These are phyloP conservation scores for Teratosphaeria epicoccoides DNA, from an alignment of 2,329 filamentous ascomycete species.

Conservation along the genomic window DNA sequence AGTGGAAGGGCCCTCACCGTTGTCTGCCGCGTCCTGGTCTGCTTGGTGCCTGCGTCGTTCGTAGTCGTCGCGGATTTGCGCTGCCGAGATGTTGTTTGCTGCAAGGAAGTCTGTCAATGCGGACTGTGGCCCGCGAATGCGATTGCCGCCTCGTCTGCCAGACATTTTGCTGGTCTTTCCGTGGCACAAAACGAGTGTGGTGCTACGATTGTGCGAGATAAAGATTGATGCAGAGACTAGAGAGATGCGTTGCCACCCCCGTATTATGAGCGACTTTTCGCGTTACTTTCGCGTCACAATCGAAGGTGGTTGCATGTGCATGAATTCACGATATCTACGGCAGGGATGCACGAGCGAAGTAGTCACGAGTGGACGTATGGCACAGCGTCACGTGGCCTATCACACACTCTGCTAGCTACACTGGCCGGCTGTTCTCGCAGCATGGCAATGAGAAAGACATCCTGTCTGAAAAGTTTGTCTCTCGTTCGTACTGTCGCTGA, in stretches of 20 bases:
- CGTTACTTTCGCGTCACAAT: background rate
- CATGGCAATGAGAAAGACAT: too few relatives aligned
- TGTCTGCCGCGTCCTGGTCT: constrained; percentile 29
- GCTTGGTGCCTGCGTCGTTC: constrained; percentile 43
- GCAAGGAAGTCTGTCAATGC: constrained; percentile 59
- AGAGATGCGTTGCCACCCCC: background rate
- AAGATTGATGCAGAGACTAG: background rate
- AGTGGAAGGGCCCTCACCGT: constrained; percentile 26
- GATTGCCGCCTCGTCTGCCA: constrained; percentile 30
- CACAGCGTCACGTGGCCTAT: background rate
- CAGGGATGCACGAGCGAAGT: too few relatives aligned
- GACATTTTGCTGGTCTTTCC: constrained; percentile 19
- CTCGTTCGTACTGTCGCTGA: too few relatives aligned
- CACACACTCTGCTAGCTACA: too few relatives aligned
- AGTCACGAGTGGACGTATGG: background rate
- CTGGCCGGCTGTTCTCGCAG: background rate
- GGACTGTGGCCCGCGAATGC: constrained; percentile 51
- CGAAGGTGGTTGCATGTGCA: background rate
- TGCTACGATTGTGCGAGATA: background rate
- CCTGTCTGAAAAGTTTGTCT: too few relatives aligned
- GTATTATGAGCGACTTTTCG: background rate
- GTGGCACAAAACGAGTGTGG: background rate
- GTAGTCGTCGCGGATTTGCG: constrained; percentile 51
- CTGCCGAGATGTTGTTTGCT: constrained; percentile 62
- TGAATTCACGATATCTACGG: background rate